A percentile compares a stretch with the other conserved stretches of the same genome.
Evolutionary conservation across 2,329 filamentous ascomycete genomes (phyloP).

Genomic region (Chaetomium sp.): DNA sequence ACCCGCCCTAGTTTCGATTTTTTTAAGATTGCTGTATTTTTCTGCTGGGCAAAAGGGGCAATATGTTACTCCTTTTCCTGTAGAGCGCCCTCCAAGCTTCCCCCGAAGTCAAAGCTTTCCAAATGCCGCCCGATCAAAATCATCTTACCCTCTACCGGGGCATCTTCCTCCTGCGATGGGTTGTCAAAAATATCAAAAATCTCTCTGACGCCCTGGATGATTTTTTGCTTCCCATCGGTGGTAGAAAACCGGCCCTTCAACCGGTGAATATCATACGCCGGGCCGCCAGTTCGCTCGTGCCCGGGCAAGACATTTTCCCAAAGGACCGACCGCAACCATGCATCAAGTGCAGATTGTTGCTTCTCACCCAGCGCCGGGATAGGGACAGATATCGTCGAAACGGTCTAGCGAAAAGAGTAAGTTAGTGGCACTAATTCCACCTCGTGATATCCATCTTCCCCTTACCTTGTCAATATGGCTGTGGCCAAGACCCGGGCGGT

Average conservation of each 20-base stretch:
- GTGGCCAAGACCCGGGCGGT: slow-evolving; percentile 70
- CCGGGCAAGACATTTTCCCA: slow-evolving; percentile 68
- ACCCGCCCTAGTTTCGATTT: too few species aligned
- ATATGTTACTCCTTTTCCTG: not conserved
- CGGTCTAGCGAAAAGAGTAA: slow-evolving; percentile 50
- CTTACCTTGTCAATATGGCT: slow-evolving; percentile 83
- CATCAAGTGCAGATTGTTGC: slow-evolving; percentile 62
- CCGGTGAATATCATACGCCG: slow-evolving; percentile 73
- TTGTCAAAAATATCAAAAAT: slow-evolving; percentile 84
- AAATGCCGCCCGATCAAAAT: slow-evolving; percentile 58
- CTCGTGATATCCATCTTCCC: not conserved
- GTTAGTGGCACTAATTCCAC: too few species aligned
- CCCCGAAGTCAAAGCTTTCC: slow-evolving; percentile 43
- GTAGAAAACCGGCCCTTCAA: slow-evolving; percentile 74
- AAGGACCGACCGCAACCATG: slow-evolving; percentile 74
- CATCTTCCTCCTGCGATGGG: slow-evolving; percentile 27
- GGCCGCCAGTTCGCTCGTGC: slow-evolving; percentile 27
- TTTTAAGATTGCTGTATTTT: too few species aligned
- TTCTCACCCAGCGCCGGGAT: slow-evolving; percentile 52
- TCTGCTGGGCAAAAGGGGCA: too few species aligned
- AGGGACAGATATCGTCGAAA: slow-evolving; percentile 72
- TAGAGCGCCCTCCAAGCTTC: slow-evolving; percentile 15
- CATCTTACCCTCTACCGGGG: slow-evolving; percentile 44
- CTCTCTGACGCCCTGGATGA: slow-evolving; percentile 88
- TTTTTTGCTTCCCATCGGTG: slow-evolving; percentile 57